phyloP scores from a whole-genome alignment of 169 alveolate species.

The Plasmodium cynomolgi region DNA sequence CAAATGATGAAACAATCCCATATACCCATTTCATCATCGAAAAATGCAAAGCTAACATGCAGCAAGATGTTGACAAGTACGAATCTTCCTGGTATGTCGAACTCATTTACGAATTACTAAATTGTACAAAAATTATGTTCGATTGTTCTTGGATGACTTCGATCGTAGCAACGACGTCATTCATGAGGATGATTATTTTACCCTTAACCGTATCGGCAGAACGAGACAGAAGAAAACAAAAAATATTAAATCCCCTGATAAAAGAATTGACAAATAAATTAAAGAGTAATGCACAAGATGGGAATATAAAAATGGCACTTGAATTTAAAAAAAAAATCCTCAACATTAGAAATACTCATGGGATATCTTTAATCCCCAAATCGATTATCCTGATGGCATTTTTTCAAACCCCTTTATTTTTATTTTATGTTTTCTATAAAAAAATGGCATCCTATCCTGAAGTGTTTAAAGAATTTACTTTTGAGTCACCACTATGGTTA shows the following conservation, averaged over 20 bases:
- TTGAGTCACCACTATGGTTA: constrained; percentile 82
- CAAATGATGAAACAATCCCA: neutral
- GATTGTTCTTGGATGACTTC: constrained; percentile 63
- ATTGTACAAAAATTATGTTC: constrained; percentile 37
- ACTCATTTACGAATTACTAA: constrained; percentile 28
- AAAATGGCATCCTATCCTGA: constrained; percentile 81
- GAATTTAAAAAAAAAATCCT: constrained; percentile 65
- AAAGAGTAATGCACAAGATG: constrained; percentile 76
- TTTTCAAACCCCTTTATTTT: constrained; percentile 80
- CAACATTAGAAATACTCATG: constrained; percentile 77
- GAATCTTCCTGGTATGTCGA: constrained; percentile 63
- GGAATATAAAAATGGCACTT: constrained; percentile 63
- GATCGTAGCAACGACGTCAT: constrained; percentile 69
- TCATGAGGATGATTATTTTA: constrained; percentile 76
- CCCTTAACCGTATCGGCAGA: constrained; percentile 83
- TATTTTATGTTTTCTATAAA: constrained; percentile 82
- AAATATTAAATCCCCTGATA: constrained; percentile 78
- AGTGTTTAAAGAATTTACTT: constrained; percentile 76
- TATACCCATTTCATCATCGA: constrained; percentile 55
- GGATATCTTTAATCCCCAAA: constrained; percentile 75
- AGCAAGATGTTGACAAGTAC: constrained; percentile 28
- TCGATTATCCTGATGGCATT: constrained; percentile 77
- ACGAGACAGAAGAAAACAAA: constrained; percentile 81
- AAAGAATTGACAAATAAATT: constrained; percentile 79
- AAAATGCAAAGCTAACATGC: constrained; percentile 25